These are phyloP conservation scores for Amanita inopinata DNA, from an alignment of 768 basidiomycete genomes.

Conservation along the genomic window DNA sequence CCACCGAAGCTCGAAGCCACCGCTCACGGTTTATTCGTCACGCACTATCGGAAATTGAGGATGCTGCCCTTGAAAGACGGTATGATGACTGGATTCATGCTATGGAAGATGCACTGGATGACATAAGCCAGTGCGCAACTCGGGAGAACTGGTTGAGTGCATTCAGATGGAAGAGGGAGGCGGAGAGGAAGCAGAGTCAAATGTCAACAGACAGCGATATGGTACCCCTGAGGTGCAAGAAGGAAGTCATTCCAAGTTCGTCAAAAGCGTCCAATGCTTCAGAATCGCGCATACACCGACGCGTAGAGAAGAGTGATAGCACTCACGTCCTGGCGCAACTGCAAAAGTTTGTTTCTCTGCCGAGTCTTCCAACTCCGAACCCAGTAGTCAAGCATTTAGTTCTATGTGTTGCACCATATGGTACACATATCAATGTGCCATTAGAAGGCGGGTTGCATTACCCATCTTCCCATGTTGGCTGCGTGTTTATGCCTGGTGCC, in stretches of 20 bases:
- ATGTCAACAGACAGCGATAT: constrained; percentile 11
- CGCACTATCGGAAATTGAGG: constrained; percentile 27
- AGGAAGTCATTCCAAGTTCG: constrained; percentile 2
- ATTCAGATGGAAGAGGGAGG: constrained; percentile 26
- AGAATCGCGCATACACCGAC: constrained; percentile 2
- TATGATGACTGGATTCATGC: constrained; percentile 33
- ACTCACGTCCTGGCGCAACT: constrained; percentile 17
- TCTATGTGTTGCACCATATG: constrained; percentile 37
- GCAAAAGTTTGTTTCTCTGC: constrained; percentile 17
- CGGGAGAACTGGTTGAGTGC: constrained; percentile 39
- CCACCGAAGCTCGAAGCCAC: constrained; percentile 30
- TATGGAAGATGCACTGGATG: constrained; percentile 39
- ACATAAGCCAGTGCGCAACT: constrained; percentile 29
- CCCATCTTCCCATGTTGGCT: constrained; percentile 28
- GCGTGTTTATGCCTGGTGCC: constrained; percentile 31
- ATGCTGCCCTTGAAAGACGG: constrained; percentile 20
- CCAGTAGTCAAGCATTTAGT: constrained; percentile 34
- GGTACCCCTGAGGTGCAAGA: neutral
- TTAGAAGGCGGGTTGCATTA: constrained; percentile 32
- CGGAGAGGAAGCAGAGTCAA: constrained; percentile 13
- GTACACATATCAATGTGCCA: constrained; percentile 20
- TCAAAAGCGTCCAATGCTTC: neutral
- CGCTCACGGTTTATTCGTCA: constrained; percentile 30
- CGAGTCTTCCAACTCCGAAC: constrained; percentile 18
- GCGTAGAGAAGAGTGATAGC: constrained; percentile 7